Percentiles rank a stretch among this genome's conserved stretches.
Evolutionary conservation across 31 red algal genomes (phyloP).

Genomic region (Asparagopsis taxiformis): DNA sequence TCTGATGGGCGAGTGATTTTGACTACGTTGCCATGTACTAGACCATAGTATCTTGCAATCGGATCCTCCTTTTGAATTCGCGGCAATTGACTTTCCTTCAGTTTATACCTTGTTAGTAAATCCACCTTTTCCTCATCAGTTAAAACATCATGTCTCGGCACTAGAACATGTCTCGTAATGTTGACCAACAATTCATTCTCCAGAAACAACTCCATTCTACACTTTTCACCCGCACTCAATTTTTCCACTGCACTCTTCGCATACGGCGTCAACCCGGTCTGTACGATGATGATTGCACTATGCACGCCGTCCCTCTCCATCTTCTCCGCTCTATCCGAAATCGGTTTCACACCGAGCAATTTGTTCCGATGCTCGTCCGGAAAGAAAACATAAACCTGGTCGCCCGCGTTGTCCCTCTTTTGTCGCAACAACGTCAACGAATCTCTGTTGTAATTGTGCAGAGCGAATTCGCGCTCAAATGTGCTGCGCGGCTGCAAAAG

Average conservation of each 20-base stretch:
- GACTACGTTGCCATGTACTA: constrained; percentile 83
- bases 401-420: constrained; percentile 59
- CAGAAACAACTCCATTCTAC: constrained; percentile 86
- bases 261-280: constrained; percentile 80
- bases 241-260: constrained; percentile 84
- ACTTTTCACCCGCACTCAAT: constrained; percentile 45
- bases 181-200: constrained; percentile 97
- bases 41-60: constrained; percentile 94
- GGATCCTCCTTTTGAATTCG: constrained; percentile 92
- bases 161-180: constrained; percentile 94
- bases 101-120: constrained; percentile 87
- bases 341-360: constrained; percentile 71
- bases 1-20: constrained; percentile 95
- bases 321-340: constrained; percentile 50
- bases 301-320: constrained; percentile 79
- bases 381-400: constrained; percentile 98
- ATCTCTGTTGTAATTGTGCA: constrained; percentile 68
- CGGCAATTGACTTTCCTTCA: constrained; percentile 98
- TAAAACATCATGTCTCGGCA: constrained; percentile 93
- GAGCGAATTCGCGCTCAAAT: constrained; percentile 60
- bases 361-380: constrained; percentile 69
- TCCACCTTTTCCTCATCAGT: constrained; percentile 69
- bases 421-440: constrained; percentile 81
- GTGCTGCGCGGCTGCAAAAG: constrained; percentile 55
- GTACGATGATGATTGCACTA: constrained; percentile 83